phyloP scores from a whole-genome alignment of 495 filamentous ascomycete species.

The Aspergillus asperescens region DNA sequence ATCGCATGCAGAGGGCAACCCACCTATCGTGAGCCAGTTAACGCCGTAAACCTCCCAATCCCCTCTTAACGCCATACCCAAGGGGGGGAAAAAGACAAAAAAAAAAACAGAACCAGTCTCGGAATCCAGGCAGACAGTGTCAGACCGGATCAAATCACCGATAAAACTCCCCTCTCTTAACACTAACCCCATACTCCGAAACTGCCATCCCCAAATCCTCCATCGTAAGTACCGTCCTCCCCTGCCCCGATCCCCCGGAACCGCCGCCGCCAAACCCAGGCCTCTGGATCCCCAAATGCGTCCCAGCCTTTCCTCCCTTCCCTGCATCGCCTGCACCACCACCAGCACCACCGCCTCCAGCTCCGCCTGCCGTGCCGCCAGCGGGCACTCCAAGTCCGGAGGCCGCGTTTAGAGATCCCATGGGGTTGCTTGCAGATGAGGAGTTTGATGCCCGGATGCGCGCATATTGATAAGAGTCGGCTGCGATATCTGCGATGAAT shows the following conservation, averaged over 20 bases:
- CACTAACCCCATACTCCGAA: conserved; percentile 93
- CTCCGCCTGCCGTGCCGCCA: conserved; percentile 47
- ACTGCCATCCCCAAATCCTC: conserved; percentile 98
- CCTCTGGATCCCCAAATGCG: conserved; percentile 78
- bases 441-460: conserved; percentile 90
- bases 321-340: conserved; percentile 44
- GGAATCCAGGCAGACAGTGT: too few species aligned
- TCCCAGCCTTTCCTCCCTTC: conserved; percentile 56
- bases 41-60: not conserved
- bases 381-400: conserved; percentile 63
- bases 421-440: conserved; percentile 75
- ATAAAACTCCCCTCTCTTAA: conserved; percentile 96
- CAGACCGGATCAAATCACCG: conserved; percentile 46
- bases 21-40: not conserved
- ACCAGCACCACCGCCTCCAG: conserved; percentile 51
- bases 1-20: not conserved
- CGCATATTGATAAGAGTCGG: conserved; percentile 95
- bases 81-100: not conserved
- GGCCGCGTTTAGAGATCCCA: conserved; percentile 76
- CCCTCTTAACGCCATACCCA: not conserved
- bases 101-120: not conserved
- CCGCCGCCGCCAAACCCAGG: conserved; percentile 92
- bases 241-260: conserved; percentile 76
- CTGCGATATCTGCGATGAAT: conserved; percentile 94
- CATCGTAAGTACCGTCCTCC: conserved; percentile 94